Evolutionary conservation across 208 protist species (phyloP).

Genomic region (Acanthamoeba triangularis): DNA sequence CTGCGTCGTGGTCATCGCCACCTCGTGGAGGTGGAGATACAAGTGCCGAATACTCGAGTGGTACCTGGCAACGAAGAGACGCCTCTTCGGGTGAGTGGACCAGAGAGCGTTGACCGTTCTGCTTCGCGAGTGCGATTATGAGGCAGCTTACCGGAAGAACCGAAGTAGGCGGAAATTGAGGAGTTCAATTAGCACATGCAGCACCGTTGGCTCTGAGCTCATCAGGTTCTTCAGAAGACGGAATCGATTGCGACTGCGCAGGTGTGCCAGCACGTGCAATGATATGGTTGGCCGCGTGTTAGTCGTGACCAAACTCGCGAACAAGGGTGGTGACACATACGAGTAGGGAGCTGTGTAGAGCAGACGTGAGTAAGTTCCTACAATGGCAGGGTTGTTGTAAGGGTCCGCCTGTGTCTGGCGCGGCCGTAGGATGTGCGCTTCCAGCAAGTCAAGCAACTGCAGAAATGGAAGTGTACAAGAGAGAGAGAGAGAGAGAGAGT

Average conservation of each 20-base stretch:
- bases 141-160: conserved; percentile 47
- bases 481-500: not conserved
- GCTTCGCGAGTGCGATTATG: not conserved
- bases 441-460: conserved; percentile 44
- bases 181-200: conserved; percentile 34
- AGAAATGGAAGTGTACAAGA: not conserved
- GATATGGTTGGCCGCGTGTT: no score
- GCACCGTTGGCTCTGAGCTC: conserved; percentile 47
- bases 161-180: conserved; percentile 69
- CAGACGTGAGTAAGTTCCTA: conserved; percentile 44
- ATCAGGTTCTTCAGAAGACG: conserved; percentile 43
- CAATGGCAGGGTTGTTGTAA: conserved; percentile 48
- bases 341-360: conserved; percentile 45
- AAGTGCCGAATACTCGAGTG: conserved; percentile 44
- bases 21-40: conserved; percentile 47
- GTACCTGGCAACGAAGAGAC: not conserved
- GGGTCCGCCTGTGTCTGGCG: conserved; percentile 2
- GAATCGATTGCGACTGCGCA: conserved; percentile 36
- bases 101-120: not conserved
- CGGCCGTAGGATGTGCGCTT: conserved; percentile 11
- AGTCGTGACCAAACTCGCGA: no score
- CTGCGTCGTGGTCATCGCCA: conserved; percentile 26
- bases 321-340: not conserved
- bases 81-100: no score
- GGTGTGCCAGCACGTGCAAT: no score